A percentile compares a stretch with the other conserved stretches of the same genome.
Conservation (phyloP, 352 stramenopile genomes). For the Thalassiosira oceanica region DNA sequence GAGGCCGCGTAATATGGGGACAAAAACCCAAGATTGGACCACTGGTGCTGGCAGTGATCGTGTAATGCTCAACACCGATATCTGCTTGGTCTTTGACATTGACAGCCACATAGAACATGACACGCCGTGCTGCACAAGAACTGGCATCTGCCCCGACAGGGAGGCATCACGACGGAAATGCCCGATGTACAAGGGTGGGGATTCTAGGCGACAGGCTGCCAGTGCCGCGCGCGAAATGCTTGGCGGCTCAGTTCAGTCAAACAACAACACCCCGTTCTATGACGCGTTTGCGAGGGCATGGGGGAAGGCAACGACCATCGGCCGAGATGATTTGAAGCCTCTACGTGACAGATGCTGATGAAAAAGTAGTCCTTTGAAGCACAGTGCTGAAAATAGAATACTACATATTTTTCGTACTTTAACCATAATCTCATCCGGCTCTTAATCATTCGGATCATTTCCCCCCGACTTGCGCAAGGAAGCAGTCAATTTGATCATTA, state of each 20-base stretch:
- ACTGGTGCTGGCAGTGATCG: slow-evolving; percentile 2
- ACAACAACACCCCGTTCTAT: slow-evolving; percentile 46
- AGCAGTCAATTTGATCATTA: slow-evolving; percentile 96
- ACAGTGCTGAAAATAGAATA: too few species aligned
- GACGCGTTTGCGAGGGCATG: slow-evolving; percentile 28
- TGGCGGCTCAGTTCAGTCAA: slow-evolving; percentile 1
- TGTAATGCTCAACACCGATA: slow-evolving; percentile 34
- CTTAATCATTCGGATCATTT: background rate
- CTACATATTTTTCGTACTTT: slow-evolving; percentile 1
- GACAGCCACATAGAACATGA: slow-evolving; percentile 7
- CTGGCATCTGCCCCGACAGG: background rate
- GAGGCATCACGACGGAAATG: background rate
- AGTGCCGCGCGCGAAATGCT: slow-evolving; percentile 11
- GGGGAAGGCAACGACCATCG: slow-evolving; percentile 45
- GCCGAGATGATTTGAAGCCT: slow-evolving; percentile 12
- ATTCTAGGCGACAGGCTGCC: background rate
- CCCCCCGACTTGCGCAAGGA: slow-evolving; percentile 79
- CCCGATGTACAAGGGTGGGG: background rate
- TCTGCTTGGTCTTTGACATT: slow-evolving; percentile 24
- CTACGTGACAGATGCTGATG: background rate
- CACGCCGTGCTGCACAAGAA: slow-evolving; percentile 6
- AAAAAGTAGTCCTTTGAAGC: too few species aligned
- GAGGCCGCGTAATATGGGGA: background rate
- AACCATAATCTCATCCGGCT: background rate
- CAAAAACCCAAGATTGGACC: slow-evolving; percentile 8